Evolutionary conservation across 2,329 filamentous ascomycete species (phyloP).

Genomic region (Trichoderma aggressivum): DNA sequence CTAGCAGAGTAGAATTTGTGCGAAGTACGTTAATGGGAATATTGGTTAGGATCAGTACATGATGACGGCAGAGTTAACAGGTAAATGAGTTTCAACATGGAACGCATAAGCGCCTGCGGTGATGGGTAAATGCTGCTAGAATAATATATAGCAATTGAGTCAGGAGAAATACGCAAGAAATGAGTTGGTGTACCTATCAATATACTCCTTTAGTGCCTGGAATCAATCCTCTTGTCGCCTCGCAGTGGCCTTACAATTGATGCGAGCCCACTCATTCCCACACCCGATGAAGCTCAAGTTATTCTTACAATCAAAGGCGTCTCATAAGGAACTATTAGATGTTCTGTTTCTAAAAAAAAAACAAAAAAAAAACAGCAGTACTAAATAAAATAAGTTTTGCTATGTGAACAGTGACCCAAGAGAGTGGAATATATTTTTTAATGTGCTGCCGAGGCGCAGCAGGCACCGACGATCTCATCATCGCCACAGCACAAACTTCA

Average conservation of each 20-base stretch:
- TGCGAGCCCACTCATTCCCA: neutral
- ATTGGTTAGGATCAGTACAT: neutral
- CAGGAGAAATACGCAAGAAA: neutral
- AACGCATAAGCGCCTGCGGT: neutral
- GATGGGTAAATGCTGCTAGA: neutral
- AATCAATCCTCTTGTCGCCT: neutral
- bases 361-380: neutral
- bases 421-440: neutral
- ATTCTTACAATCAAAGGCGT: neutral
- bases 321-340: neutral
- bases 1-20: neutral
- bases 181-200: neutral
- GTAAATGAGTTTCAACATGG: neutral
- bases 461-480: neutral
- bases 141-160: neutral
- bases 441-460: neutral
- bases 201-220: fast-evolving
- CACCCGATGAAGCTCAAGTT: neutral
- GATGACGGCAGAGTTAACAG: neutral
- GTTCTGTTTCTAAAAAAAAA: neutral
- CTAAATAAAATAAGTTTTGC: neutral
- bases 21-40: neutral
- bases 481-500: neutral
- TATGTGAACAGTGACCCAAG: neutral
- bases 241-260: neutral